These are phyloP conservation scores for Parafenestella ontariensis DNA, from an alignment of 2,329 filamentous ascomycete species.

Conservation along the genomic window DNA sequence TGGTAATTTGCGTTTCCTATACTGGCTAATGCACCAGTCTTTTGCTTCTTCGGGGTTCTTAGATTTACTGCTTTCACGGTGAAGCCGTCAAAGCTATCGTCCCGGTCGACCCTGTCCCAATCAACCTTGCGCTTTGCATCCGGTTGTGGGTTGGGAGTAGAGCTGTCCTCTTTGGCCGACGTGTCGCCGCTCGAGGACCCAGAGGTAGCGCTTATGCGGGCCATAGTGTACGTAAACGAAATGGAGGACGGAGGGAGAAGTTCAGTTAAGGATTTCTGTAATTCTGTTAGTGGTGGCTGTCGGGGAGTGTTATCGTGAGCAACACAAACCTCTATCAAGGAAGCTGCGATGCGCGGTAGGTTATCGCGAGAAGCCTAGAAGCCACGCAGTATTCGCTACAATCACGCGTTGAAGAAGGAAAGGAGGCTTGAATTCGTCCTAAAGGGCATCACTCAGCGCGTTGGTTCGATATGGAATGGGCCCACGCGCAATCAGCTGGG, in stretches of 20 bases:
- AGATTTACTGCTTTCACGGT: conserved; percentile 8
- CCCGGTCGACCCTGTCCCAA: conserved; percentile 19
- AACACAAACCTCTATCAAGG: no score
- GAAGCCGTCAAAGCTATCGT: conserved; percentile 19
- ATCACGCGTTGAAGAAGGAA: background rate
- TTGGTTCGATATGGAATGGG: background rate
- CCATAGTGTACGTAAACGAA: background rate
- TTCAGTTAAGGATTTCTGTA: background rate
- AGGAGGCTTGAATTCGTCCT: background rate
- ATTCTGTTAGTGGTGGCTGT: background rate
- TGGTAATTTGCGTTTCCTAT: background rate
- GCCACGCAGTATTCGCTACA: no score
- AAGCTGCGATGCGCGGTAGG: no score
- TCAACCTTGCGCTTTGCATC: conserved; percentile 17
- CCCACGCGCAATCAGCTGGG: no score
- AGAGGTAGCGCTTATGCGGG: background rate
- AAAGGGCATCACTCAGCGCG: background rate
- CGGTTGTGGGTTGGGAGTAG: background rate
- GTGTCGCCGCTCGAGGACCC: background rate
- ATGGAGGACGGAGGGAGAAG: background rate
- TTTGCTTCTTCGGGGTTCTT: conserved; percentile 12
- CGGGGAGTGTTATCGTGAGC: background rate
- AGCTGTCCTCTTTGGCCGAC: background rate
- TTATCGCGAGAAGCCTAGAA: no score
- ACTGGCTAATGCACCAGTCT: background rate